Percentiles rank a stretch among this genome's conserved stretches.
Conservation (phyloP, 495 filamentous ascomycete species). For the Elaphomyces granulatus region DNA sequence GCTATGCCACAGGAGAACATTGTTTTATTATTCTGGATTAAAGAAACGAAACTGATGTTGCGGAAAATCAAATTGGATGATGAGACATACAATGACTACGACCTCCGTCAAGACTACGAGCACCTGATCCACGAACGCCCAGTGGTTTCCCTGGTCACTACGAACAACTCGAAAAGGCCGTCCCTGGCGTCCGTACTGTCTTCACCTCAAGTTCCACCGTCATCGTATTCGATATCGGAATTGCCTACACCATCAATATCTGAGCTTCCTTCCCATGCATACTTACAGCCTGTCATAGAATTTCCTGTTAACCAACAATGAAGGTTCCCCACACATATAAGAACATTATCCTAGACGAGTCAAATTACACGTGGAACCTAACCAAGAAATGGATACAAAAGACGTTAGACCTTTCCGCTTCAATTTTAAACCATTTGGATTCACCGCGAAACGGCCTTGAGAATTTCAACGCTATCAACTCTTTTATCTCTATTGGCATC, state of each 20-base stretch:
- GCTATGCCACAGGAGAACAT: constrained; percentile 14
- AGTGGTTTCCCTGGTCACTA: not conserved
- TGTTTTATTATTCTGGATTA: constrained; percentile 13
- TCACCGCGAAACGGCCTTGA: too few relatives aligned
- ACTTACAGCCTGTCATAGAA: too few relatives aligned
- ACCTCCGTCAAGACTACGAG: constrained; percentile 15
- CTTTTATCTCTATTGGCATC: too few relatives aligned
- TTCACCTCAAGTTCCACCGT: not conserved
- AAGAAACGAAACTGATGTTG: constrained; percentile 13
- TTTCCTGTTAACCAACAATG: too few relatives aligned
- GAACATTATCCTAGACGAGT: too few relatives aligned
- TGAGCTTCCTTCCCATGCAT: too few relatives aligned
- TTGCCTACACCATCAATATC: not conserved
- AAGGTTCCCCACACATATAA: too few relatives aligned
- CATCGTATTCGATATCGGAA: not conserved
- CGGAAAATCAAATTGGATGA: constrained; percentile 9
- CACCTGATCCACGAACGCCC: constrained; percentile 10
- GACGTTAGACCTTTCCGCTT: too few relatives aligned
- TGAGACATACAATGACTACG: constrained; percentile 11
- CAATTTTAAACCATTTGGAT: too few relatives aligned
- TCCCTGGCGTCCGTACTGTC: not conserved
- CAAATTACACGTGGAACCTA: too few relatives aligned
- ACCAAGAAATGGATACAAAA: too few relatives aligned
- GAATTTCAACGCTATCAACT: too few relatives aligned
- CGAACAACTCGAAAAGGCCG: not conserved